These are phyloP conservation scores for Podila epigama DNA, from an alignment of 192 early-diverging fungal species.

Conservation along the genomic window DNA sequence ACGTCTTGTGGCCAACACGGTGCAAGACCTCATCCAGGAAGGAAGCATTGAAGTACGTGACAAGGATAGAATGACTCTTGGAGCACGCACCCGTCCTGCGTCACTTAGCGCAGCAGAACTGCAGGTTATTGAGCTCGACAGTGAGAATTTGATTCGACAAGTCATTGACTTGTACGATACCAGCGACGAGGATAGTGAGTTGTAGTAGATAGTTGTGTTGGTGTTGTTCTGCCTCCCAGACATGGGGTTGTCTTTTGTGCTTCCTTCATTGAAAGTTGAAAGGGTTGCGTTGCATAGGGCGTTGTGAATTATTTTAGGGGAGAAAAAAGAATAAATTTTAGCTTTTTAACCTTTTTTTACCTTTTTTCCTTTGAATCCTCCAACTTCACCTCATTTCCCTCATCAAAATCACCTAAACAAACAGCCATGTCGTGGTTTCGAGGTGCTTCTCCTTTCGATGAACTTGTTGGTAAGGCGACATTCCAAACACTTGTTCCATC, in stretches of 20 bases:
- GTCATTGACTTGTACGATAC: background rate
- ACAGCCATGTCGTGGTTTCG: slow-evolving; percentile 38
- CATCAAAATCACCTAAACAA: background rate
- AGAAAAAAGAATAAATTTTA: no score
- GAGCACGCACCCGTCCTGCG: background rate
- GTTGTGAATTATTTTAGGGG: no score
- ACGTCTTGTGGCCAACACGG: background rate
- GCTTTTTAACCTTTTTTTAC: background rate
- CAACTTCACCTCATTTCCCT: background rate
- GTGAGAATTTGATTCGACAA: background rate
- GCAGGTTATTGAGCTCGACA: background rate
- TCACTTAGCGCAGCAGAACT: background rate
- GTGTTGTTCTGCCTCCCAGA: no score
- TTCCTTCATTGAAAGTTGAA: no score
- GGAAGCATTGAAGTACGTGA: background rate
- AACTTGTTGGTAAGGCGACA: slow-evolving; percentile 51
- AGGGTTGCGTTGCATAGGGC: no score
- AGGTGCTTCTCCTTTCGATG: slow-evolving; percentile 45
- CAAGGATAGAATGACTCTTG: background rate
- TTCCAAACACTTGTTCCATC: background rate
- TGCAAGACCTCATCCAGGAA: background rate
- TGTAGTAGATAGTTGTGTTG: background rate
- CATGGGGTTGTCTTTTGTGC: no score
- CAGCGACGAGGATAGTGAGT: background rate
- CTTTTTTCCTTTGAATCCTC: background rate